Evolutionary conservation across 1,284 basidiomycete genomes (phyloP), one percentile per base, ranked within the genome.

Genomic region (Malassezia yamatoensis): DNA sequence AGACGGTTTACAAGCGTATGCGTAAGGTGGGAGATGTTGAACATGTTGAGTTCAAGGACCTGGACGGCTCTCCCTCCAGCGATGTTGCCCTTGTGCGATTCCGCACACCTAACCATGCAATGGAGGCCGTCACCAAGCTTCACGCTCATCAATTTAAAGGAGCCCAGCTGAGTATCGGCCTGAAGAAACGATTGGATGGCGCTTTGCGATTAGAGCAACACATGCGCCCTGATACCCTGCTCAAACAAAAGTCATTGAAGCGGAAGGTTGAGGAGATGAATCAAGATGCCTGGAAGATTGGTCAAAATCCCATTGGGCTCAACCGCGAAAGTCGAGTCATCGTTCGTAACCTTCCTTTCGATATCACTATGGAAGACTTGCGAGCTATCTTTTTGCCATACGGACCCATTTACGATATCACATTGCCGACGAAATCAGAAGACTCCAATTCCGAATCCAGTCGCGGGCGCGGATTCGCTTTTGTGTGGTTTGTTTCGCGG

Each of bases 121-220:
- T 82, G 48, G 82, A 84, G 18, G 86, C 86, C 1, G 81, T 88
- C 32, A 78, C 77, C 55, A 90, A 89, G 77, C 82, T 98, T 0
- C 89, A 98, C 72, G 88, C 88, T 0, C 90, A 94, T 73, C 84
- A 90, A 39, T 96, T 86, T 81, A 94, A 96, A 75, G 90, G 90
- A 40, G 79, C 81, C 2, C 78, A 90, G 13, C 82, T 96, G 24
- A 89, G 86, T 6, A 88, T 85, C n/a, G 84, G 86, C 6, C 80
- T 96, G 60, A 96, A 96, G 79, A 90, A 90, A 73, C 83, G 88
- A 1, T 77, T 88, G 5, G 85, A 90, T 51, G 64, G 62, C 10
- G 70, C 67, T 8, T 53, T 64, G 48, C 82, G 80, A 46, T 80
- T 87, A 16, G 78, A 83, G 58, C 76, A 79, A 2, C 63, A 75